Base-by-base conservation (phyloP, 441 rosid genomes). In the Kokia cookei region DNA sequence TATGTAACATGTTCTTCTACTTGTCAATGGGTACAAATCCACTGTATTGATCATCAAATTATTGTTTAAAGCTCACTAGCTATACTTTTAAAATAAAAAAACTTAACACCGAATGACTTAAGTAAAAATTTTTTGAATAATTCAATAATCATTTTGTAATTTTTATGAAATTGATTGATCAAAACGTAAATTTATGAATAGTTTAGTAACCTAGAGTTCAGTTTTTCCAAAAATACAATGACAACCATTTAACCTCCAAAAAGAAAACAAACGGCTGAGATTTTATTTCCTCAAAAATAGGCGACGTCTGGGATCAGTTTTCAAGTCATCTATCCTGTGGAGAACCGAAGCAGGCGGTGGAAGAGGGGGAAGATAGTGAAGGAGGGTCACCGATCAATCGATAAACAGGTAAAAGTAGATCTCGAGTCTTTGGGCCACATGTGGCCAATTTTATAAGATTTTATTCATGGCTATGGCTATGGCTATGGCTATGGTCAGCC, bases 401-500 rank as follows among this genome's bases (percentile, higher is more conserved):
- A 78, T 79, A 62, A 72, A 73, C 47, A 82, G 74, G 80, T 75
- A 64, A 79, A 63, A 83, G 75, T 45, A 54, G 22, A 29, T 50
- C 60, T 66, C 69, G 82, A 29, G 5, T 29, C 35, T 4, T 29
- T 29, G 0, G 35, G 83, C 85, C 88, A 81, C 85, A 74, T 65
- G 81, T 70, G 71, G 76, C 60, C 59, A 60, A 76, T 6, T 32
- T 32, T 32, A 32, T 32, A 32, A 32, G 37, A 32, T 32, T 32
- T 32, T 32, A 4, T 32, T 6, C 37, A 32, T 5, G 37, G 37
- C 37, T 32, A 4, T 32, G 22, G 22, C 22, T 32, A 4, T 32
- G 22, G 22, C 22, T 19, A 19, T 19, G 22, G 22, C 22, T 19
- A 19, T 19, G 22, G 22, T 19, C 22, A 19, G 0, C 71, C 80